Base-by-base conservation (phyloP, 2,329 filamentous ascomycete species). In the Fusarium sp. region DNA sequence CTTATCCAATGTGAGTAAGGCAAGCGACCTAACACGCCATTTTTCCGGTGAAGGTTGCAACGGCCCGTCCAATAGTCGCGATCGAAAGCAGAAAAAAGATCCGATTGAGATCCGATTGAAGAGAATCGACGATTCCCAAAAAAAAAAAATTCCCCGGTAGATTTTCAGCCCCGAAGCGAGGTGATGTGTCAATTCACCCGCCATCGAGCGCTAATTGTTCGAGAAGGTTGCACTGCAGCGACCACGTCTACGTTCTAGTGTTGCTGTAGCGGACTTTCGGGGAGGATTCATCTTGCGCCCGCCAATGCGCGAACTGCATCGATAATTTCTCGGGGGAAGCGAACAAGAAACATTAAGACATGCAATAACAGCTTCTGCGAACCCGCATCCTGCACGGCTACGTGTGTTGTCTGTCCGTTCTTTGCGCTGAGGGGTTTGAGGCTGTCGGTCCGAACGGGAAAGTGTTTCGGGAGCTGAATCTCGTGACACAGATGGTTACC, bases 111-210 rank as follows among this genome's bases (percentile, higher is more conserved):
- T 74, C 36, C 20, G 63, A 33, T 52, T 27, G 56, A 36, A 25
- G 47, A 57, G 18, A 65, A 45, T 54, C 47, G n/a, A 18, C 47
- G 38, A 42, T 29, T 42, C 47, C 9, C 2, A 31, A 31, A 5
- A 27, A 10, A 29, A 31, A 5, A 27, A 54, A 68, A 74, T 68
- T 74, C 63, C 59, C 71, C 50, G 71, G 47, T 18, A 63, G 47
- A 47, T 57, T 57, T 13, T 38, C 16, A 25, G 4, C 16, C 11
- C 18, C n/a, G 16, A 58, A 31, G 16, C 42, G 45, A 45, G 11
- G 25, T 33, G 40, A 74, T 52, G 25, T 25, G 36, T 31, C 25
- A 36, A 61, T 22, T 40, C 31, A 66, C 31, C 16, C 8, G 3
- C 22, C 22, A 20, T 40, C 9, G 27, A 54, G 63, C 56, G 10